Conservation (phyloP, 1,284 basidiomycete species). For the Clitocybe nebularis region DNA sequence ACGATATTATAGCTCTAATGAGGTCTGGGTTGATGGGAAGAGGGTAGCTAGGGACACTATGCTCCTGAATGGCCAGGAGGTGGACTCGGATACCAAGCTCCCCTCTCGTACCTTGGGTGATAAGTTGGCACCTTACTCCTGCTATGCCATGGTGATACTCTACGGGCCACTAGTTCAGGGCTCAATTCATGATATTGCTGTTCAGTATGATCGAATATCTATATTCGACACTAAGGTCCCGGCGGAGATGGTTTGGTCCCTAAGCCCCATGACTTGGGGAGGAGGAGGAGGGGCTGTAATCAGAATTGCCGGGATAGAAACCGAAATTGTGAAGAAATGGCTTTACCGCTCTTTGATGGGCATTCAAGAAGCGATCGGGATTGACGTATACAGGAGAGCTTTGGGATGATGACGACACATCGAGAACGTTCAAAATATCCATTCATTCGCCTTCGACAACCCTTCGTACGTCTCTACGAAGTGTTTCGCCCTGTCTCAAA, state of each 20-base stretch:
- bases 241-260: conserved; percentile 73
- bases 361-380: conserved; percentile 55
- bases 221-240: conserved; percentile 57
- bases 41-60: conserved; percentile 74
- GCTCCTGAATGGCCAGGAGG: conserved; percentile 56
- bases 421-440: too few relatives aligned
- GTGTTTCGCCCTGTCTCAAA: neutral
- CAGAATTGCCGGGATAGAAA: conserved; percentile 68
- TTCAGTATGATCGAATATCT: conserved; percentile 50
- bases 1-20: conserved; percentile 82
- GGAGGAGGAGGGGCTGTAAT: conserved; percentile 50
- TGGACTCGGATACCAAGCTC: conserved; percentile 18
- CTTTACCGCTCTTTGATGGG: conserved; percentile 46
- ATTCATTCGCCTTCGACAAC: too few relatives aligned
- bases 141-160: conserved; percentile 81
- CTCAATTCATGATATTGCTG: conserved; percentile 42
- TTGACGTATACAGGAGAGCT: conserved; percentile 59
- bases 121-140: conserved; percentile 71
- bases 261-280: conserved; percentile 46
- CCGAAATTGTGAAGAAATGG: conserved; percentile 72
- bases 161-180: conserved; percentile 55
- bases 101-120: conserved; percentile 50
- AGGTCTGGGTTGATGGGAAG: conserved; percentile 64
- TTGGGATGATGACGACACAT: conserved; percentile 44
- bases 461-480: neutral